These are phyloP conservation scores for Trichosporon ovoides DNA, from an alignment of 1,284 basidiomycete genomes.

Conservation along the genomic window DNA sequence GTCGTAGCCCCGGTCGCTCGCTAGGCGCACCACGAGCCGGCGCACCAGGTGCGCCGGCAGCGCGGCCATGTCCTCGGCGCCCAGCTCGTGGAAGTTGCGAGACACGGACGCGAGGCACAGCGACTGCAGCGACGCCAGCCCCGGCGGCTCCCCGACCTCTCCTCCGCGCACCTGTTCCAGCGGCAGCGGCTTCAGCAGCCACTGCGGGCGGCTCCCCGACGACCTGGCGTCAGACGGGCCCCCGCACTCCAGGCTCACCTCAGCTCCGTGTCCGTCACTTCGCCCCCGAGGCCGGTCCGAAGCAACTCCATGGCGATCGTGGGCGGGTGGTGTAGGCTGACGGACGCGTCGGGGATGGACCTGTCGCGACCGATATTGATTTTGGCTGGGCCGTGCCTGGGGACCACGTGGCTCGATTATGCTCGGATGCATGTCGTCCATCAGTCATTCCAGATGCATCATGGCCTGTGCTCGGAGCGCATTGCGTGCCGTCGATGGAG, in stretches of 20 bases:
- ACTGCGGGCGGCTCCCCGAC: slow-evolving; percentile 23
- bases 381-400: no score
- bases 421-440: no score
- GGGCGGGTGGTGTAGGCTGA: background rate
- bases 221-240: slow-evolving; percentile 16
- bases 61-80: slow-evolving; percentile 16
- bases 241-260: background rate
- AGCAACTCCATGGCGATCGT: slow-evolving; percentile 53
- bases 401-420: no score
- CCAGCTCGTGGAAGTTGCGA: slow-evolving; percentile 27
- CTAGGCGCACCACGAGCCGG: slow-evolving; percentile 27
- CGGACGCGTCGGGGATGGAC: background rate
- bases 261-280: slow-evolving; percentile 15
- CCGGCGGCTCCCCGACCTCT: slow-evolving; percentile 1
- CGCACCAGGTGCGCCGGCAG: slow-evolving; percentile 20
- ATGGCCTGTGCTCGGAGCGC: no score
- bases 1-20: slow-evolving; percentile 5
- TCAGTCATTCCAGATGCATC: no score
- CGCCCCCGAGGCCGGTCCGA: slow-evolving; percentile 16
- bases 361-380: background rate
- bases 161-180: slow-evolving; percentile 23
- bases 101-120: slow-evolving; percentile 31
- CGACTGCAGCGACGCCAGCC: slow-evolving; percentile 24
- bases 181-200: slow-evolving; percentile 35
- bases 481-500: no score